Conservation (phyloP, 176 grass and related monocot species). For the Rhynchospora breviuscula region DNA sequence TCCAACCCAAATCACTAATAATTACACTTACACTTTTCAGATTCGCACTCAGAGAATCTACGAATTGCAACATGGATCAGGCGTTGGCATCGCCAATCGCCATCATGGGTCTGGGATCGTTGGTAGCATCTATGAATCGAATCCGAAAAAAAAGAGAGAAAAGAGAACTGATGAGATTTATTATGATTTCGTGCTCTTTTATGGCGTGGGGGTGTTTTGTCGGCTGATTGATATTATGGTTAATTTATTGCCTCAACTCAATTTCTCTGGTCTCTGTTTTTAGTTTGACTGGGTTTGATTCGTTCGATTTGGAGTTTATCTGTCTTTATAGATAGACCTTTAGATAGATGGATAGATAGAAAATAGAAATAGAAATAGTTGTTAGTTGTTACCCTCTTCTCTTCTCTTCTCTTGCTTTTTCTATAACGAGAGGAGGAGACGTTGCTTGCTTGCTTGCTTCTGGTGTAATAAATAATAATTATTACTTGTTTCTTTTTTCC, state of each 20-base stretch:
- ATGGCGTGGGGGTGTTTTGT: neutral
- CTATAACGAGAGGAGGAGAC: neutral
- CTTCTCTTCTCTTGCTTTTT: too few relatives aligned
- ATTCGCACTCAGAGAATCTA: neutral
- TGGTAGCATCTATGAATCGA: neutral
- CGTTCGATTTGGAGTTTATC: neutral
- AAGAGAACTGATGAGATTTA: neutral
- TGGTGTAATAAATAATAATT: too few relatives aligned
- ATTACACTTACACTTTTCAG: neutral
- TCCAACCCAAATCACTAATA: neutral
- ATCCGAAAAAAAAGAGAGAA: neutral
- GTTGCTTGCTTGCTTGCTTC: neutral
- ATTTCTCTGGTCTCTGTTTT: neutral
- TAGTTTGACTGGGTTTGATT: neutral
- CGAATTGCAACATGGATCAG: neutral
- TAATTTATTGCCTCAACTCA: neutral
- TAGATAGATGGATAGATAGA: neutral
- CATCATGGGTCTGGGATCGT: too few relatives aligned
- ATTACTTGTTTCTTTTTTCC: neutral
- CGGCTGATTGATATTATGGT: neutral
- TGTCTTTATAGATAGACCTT: neutral
- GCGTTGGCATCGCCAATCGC: too few relatives aligned
- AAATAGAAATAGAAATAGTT: neutral
- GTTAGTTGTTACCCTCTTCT: neutral
- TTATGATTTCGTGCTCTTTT: neutral